Evolutionary conservation across 306 rosid species (phyloP), one percentile per base, ranked within the genome.

Genomic region (Notholithocarpus densiflorus): DNA sequence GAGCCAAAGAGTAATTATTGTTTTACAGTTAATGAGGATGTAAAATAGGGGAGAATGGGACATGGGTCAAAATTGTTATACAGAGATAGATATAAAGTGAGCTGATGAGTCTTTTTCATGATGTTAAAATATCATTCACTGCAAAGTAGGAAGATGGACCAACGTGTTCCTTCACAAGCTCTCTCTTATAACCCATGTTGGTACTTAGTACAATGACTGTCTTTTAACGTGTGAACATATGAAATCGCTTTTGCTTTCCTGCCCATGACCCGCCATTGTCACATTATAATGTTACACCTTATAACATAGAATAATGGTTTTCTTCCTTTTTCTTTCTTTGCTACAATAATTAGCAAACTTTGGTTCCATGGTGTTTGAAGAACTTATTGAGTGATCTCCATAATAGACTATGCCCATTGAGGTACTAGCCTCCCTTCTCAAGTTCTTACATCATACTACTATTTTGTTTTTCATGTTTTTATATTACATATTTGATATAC

Each of bases 161-260:
- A 83, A 54, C 37, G n/a, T 90, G 96, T 84, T 89, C 88, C 92
- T 91, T 84, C 84, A 66, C 81, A 81, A 77, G 55, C 83, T 77
- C 83, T 59, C 79, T 61, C 34, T 71, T 12, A 48, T 12, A 75
- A 74, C 34, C 87, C 74, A 82, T 80, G 77, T 72, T 82, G 79
- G 82, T 85, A 83, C 75, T 74, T 82, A 75, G 84, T 82, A 84
- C 71, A 79, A 74, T 75, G 75, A 77, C 80, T 90, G 87, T 90
- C 90, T 79, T 87, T 85, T 83, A 66, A 86, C 79, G 56, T 74
- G 31, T 85, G 72, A 73, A 86, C 92, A 87, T 34, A 71, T 84
- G 37, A 37, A 48, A 73, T 85, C 83, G 62, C 84, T 87, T 87
- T 78, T 56, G 77, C 82, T 81, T 90, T 86, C 80, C 15, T 82